Conservation (phyloP, 345 rosid genomes). For the Toxicodendron radicans region DNA sequence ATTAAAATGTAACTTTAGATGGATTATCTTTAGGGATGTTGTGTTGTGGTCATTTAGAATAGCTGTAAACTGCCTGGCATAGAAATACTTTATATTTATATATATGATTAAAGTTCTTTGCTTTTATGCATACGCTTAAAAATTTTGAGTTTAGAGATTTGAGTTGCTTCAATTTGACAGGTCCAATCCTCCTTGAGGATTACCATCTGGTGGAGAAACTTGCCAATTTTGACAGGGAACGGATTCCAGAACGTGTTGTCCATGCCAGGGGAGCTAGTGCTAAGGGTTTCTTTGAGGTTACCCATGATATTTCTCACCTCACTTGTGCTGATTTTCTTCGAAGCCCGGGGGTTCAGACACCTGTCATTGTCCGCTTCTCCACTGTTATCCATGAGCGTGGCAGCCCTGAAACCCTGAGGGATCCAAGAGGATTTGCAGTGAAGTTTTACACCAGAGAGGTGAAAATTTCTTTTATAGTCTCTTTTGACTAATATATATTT, state of each 20-base stretch:
- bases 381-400: slow-evolving; percentile 99
- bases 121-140: not conserved
- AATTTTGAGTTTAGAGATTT: not conserved
- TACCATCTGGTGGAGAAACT: slow-evolving; percentile 91
- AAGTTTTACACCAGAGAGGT: slow-evolving; percentile 99
- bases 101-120: no score
- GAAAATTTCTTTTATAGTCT: not conserved
- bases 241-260: slow-evolving; percentile 98
- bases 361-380: slow-evolving; percentile 94
- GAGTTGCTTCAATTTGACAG: slow-evolving; percentile 31
- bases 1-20: no score
- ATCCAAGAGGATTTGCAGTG: slow-evolving; percentile 96
- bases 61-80: no score
- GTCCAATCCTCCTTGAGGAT: slow-evolving; percentile 96
- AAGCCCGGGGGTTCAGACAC: slow-evolving; percentile 90
- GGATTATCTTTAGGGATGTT: no score
- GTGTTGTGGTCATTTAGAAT: no score
- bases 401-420: slow-evolving; percentile 96
- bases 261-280: slow-evolving; percentile 99
- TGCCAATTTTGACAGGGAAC: slow-evolving; percentile 89
- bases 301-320: slow-evolving; percentile 77
- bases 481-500: not conserved
- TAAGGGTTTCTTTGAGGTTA: slow-evolving; percentile 97
- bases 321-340: slow-evolving; percentile 96
- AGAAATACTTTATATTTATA: no score